phyloP scores from a whole-genome alignment of 331 rosid species.

The Rhamnella rubrinervis region DNA sequence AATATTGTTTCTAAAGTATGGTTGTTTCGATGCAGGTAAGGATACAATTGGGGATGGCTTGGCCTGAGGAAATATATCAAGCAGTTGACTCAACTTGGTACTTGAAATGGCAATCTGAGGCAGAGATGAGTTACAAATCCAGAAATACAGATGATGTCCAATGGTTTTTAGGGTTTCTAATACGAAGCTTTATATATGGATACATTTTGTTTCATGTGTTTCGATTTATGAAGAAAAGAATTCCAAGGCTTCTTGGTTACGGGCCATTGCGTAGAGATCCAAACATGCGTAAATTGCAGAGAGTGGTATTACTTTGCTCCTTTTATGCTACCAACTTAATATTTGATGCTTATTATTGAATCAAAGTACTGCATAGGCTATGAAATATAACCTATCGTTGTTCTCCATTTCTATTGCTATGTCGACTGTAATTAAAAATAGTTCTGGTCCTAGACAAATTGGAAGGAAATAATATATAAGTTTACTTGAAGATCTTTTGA shows the following conservation, averaged over 20 bases:
- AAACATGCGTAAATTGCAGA: constrained; percentile 52
- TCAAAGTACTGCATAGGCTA: constrained; percentile 14
- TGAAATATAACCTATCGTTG: not conserved
- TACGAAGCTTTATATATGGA: constrained; percentile 54
- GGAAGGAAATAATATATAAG: not conserved
- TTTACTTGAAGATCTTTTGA: not conserved
- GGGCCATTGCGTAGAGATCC: constrained; percentile 84
- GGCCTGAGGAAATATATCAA: constrained; percentile 84
- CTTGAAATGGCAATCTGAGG: constrained; percentile 89
- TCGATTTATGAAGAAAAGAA: constrained; percentile 48
- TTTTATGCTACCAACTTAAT: constrained; percentile 14
- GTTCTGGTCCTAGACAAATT: not conserved
- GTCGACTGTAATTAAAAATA: not conserved
- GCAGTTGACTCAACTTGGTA: constrained; percentile 73
- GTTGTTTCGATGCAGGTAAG: constrained; percentile 52
- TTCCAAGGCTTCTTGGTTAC: constrained; percentile 61
- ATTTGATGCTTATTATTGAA: constrained; percentile 16
- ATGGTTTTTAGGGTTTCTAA: constrained; percentile 63
- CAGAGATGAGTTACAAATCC: constrained; percentile 56
- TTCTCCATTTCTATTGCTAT: not conserved
- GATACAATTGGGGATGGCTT: constrained; percentile 81
- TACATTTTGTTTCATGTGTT: constrained; percentile 57
- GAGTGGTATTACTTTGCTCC: constrained; percentile 63
- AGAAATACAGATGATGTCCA: constrained; percentile 41
- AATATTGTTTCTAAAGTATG: constrained; percentile 2